These are phyloP conservation scores for Populus hybrid DNA, from an alignment of 441 rosid species.

Conservation along the genomic window DNA sequence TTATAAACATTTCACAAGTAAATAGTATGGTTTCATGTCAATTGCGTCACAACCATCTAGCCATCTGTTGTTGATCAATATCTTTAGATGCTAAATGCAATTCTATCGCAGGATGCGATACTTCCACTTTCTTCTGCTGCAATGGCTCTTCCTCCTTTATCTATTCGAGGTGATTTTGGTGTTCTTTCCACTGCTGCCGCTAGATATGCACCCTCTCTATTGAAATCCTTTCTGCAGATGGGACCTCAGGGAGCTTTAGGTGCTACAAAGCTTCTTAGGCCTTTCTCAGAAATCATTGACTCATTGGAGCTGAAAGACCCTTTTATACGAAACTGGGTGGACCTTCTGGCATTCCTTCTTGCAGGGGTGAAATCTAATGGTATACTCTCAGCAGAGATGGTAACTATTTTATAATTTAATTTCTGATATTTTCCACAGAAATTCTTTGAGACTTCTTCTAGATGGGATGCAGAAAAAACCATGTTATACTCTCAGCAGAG, in stretches of 20 bases:
- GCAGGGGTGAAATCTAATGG: conserved; percentile 98
- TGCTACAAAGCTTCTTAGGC: conserved; percentile 84
- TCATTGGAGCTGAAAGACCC: conserved; percentile 77
- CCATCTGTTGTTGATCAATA: neutral
- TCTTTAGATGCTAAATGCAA: conserved; percentile 14
- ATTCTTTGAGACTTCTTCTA: neutral
- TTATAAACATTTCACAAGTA: neutral
- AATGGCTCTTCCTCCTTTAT: conserved; percentile 92
- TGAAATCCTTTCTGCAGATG: conserved; percentile 76
- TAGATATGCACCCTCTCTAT: conserved; percentile 82
- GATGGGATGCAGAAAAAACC: neutral
- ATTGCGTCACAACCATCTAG: neutral
- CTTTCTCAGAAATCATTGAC: conserved; percentile 79
- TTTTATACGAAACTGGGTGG: conserved; percentile 87
- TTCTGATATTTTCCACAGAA: neutral
- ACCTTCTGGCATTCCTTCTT: conserved; percentile 88
- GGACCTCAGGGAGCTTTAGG: conserved; percentile 88
- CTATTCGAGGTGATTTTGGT: conserved; percentile 83
- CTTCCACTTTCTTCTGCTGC: conserved; percentile 90
- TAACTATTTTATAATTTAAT: conserved; percentile 36
- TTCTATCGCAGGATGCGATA: conserved; percentile 69
- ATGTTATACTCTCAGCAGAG: too few relatives aligned
- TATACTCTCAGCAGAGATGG: conserved; percentile 99
- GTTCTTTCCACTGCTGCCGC: conserved; percentile 86
- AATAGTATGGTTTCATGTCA: neutral